Evolutionary conservation across 177 flowering plant genomes (phyloP), one percentile per base, ranked within the genome.

Genomic region (Vitis hybrid): DNA sequence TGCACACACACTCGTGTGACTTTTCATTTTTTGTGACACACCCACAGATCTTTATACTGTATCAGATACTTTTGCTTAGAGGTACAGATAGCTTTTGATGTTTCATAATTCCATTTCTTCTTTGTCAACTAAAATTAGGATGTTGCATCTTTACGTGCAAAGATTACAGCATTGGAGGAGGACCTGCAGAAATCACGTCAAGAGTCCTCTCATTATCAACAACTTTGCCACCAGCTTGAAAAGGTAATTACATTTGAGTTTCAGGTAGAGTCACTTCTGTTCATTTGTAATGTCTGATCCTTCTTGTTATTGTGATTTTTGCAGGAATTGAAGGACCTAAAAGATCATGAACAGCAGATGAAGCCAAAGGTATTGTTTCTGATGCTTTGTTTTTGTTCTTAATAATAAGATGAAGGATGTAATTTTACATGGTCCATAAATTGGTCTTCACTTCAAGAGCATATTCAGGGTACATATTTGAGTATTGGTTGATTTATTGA

Each of bases 281-380:
- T 53, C 26, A 50, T 60, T 5, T 51, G 16, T 50, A 51, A 10
- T 59, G 10, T 60, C 52, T 56, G 21, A 1, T 68, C 6, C 56
- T 60, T 72, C 49, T 67, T 13, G 65, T 45, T 60, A 31, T 65
- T 72, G 2, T 78, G 31, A 61, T 64, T 29, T 66, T 18, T 22
- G 62, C 88, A 96, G 99, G 99, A 96, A 77, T 64, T 94, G 68
- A 92, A 80, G 80, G 97, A 89, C 13, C 19, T 87, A 26, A 90
- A 87, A 83, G 95, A 89, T 61, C 67, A 77, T 69, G 99, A 96
- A 69, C 97, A 86, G 55, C 92, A 82, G 72, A 79, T 88, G 87
- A 93, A 92, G 79, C 97, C 98, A 62, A 96, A 94, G 98, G 99
- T 96, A 65, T 56, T 61, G 10, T 49, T 69, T 70, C 29, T 56